These are phyloP conservation scores for Verruconis gallopava DNA, from an alignment of 2,329 filamentous ascomycete species.

Conservation along the genomic window DNA sequence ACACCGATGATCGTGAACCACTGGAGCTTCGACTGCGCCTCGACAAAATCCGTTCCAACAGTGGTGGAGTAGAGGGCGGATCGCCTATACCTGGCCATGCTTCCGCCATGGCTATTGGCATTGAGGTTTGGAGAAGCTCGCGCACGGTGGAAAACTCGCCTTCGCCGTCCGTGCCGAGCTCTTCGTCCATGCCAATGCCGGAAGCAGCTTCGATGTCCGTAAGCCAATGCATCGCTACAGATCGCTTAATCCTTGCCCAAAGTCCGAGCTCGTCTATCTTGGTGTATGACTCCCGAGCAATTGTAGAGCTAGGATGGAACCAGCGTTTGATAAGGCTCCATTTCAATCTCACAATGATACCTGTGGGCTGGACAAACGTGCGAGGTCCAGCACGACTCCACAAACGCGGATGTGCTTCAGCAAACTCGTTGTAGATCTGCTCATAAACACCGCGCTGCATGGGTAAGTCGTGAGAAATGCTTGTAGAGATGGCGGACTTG, in stretches of 20 bases:
- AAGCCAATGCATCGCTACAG: conserved; percentile 30
- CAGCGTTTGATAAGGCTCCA: conserved; percentile 36
- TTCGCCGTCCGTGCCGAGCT: conserved; percentile 7
- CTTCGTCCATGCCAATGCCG: conserved; percentile 7
- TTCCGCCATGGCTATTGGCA: conserved; percentile 24
- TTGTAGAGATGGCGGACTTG: conserved; percentile 31
- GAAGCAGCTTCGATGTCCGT: conserved; percentile 17
- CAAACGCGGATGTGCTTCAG: conserved; percentile 30
- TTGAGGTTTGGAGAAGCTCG: conserved; percentile 22
- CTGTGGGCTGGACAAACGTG: conserved; percentile 27
- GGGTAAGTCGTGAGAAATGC: conserved; percentile 28
- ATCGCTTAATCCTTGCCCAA: conserved; percentile 26
- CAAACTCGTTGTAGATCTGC: conserved; percentile 35
- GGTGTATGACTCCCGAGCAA: conserved; percentile 19
- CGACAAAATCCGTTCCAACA: background rate
- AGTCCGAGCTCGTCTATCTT: conserved; percentile 27
- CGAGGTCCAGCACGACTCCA: conserved; percentile 37
- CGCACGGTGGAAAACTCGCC: conserved; percentile 16
- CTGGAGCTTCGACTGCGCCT: background rate
- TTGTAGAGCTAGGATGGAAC: conserved; percentile 31
- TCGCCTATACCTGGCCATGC: conserved; percentile 19
- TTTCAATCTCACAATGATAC: conserved; percentile 28
- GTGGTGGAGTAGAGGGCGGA: background rate
- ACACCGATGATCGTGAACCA: background rate
- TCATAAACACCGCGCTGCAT: conserved; percentile 39